Base-by-base conservation (phyloP, 2,329 filamentous ascomycete genomes). In the Aspergillus aculeatinus region DNA sequence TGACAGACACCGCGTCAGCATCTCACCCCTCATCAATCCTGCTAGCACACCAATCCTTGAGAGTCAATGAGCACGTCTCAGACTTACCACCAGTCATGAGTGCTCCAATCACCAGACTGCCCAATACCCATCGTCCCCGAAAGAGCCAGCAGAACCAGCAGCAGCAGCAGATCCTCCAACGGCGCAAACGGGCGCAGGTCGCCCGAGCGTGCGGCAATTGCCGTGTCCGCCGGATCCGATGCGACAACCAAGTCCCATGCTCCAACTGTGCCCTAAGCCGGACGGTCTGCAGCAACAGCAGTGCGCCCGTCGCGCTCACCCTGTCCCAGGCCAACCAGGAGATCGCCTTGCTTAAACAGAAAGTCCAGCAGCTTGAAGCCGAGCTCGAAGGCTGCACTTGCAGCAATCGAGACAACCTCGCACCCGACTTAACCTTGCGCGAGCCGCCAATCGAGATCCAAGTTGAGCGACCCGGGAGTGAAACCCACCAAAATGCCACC, bases 261-360 rank as follows among this genome's bases (percentile, higher is more conserved):
- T 27, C 59, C 2, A 70, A 69, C 59, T 72, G 70, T 53, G 51
- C 54, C 39, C 63, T 50, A 23, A 60, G 65, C 48, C 65, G 66
- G 1, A 61, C 56, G 5, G 49, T 64, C 25, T 71, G 65, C 57
- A 70, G 60, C 47, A 67, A 65, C 21, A 62, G 57, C 19, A 64
- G 59, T 5, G 27, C 29, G 4, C 25, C 14, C 1, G 42, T 48
- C 14, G 35, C 55, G 2, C n/a, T 23, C 1, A 64, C 58, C 9
- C 50, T 64, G 0, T 53, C 60, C 3, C 51, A 64, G 33, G 60
- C 62, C n/a, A 47, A 51, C 16, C 33, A 63, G 6, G 66, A 71
- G 42, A 68, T 71, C 25, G 66, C 68, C 29, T 69, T 71, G 11
- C 61, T 80, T 53, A 73, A 71, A 58, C 66, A 72, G 39, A 71